Base-by-base conservation (phyloP, 2,329 filamentous ascomycete species). In the Alternaria alternata region DNA sequence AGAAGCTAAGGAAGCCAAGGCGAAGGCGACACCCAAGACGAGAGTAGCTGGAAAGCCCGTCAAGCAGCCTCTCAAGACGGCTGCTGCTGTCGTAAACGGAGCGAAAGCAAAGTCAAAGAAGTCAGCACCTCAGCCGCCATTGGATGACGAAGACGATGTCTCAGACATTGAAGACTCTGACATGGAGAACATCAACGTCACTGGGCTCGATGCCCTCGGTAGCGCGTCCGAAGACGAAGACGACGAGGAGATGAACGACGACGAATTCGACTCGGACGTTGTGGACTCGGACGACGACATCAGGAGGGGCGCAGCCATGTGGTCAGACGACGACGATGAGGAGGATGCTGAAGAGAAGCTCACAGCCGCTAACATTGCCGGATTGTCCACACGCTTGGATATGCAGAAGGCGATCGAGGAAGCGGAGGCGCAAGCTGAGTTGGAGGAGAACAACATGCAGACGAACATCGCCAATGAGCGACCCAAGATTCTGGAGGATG, bases 301-400 rank as follows among this genome's bases (percentile, higher is more conserved):
- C 65, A 78, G 65, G 74, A 81, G 72, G 64, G 53, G 57, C 28
- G 67, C 85, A 71, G 87, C 89, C 66, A 92, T 97, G 84, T 99
- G 96, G 84, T 98, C 95, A 0, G 94, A 98, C 67, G 94, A 98
- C 74, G 95, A 98, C 66, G 94, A 98, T 74, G 93, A 96, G 70
- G 92, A 94, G 66, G 94, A 91, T 1, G 90, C 88, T 5, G 93
- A 97, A 80, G 94, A 97, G 81, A 90, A 89, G 77, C 86, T 99
- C 68, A 99, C 93, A 52, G 94, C 94, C 2, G 95, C 95, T 64
- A 99, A 99, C 79, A 98, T 99, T 64, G 95, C 91, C 71, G 95
- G 95, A 59, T 83, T 99, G 57, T 94, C 94, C 56, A 86, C 89
- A 70, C 94, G 93, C 78, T 81, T 99, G 58, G 94, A 99, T 76